Evolutionary conservation across 192 early-diverging fungal genomes (phyloP).

Genomic region (Phycomyces nitens): DNA sequence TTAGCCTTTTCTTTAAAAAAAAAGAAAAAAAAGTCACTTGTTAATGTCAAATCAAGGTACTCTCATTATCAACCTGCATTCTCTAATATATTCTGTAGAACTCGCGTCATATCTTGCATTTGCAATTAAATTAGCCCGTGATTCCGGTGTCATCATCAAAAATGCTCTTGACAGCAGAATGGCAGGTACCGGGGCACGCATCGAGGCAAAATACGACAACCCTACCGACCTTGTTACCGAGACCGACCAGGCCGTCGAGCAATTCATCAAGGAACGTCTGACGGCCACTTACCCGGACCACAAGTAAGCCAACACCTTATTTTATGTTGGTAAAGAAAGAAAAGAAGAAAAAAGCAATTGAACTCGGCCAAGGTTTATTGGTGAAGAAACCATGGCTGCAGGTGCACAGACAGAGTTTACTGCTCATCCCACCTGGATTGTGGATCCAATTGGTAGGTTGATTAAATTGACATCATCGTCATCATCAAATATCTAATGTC

Average conservation of each 20-base stretch:
- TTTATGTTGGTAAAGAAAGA: background rate
- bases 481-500: background rate
- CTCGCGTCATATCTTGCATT: conserved; percentile 31
- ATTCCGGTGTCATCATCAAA: conserved; percentile 58
- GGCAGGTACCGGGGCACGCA: conserved; percentile 32
- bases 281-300: conserved; percentile 59
- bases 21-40: background rate
- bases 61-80: background rate
- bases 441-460: conserved; percentile 74
- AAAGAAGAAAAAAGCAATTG: background rate
- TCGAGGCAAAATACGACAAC: conserved; percentile 59
- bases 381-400: conserved; percentile 78
- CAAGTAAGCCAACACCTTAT: conserved; percentile 34
- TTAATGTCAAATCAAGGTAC: background rate
- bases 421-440: conserved; percentile 82
- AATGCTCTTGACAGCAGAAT: conserved; percentile 50
- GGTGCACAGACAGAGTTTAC: conserved; percentile 52
- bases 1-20: background rate
- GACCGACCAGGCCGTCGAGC: conserved; percentile 81
- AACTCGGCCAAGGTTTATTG: conserved; percentile 61
- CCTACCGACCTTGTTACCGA: conserved; percentile 80
- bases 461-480: background rate
- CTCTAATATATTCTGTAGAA: too few species aligned
- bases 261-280: conserved; percentile 61
- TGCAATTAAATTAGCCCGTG: conserved; percentile 46